A percentile compares a stretch with the other conserved stretches of the same genome.
Conservation (phyloP, 768 basidiomycete genomes). For the Calocera viscosa region DNA sequence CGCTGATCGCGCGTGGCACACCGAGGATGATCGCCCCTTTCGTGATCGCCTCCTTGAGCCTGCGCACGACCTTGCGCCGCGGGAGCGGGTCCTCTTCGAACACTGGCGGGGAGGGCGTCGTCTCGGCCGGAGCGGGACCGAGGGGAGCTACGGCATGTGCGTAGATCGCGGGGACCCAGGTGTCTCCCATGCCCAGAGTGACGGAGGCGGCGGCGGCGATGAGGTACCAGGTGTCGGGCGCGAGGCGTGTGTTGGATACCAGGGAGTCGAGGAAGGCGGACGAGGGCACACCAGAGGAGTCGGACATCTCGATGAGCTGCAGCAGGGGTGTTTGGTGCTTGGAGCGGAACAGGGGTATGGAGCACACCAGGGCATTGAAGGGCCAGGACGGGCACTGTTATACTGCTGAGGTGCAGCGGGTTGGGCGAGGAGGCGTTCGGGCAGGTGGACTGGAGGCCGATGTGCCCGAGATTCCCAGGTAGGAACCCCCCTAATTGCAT, state of each 20-base stretch:
- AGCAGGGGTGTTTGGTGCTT: too few species aligned
- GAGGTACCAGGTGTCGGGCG: not conserved
- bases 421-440: too few species aligned
- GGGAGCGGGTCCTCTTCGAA: constrained; percentile 37
- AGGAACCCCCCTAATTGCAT: too few species aligned
- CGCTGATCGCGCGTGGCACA: constrained; percentile 8
- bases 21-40: constrained; percentile 9
- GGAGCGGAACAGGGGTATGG: too few species aligned
- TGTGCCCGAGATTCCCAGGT: too few species aligned
- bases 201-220: not conserved
- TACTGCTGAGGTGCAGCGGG: too few species aligned
- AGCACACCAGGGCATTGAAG: too few species aligned
- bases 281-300: constrained; percentile 2
- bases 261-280: not conserved
- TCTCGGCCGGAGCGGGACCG: not conserved
- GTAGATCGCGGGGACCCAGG: constrained; percentile 1
- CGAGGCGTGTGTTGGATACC: not conserved
- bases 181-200: not conserved
- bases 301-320: too few species aligned
- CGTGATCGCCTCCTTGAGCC: constrained; percentile 7
- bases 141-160: not conserved
- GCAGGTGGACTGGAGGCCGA: too few species aligned
- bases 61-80: not conserved
- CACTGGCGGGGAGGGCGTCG: constrained; percentile 23
- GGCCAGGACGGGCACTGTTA: too few species aligned